These are phyloP conservation scores for Microsporum canis DNA, from an alignment of 2,329 filamentous ascomycete genomes.

Conservation along the genomic window DNA sequence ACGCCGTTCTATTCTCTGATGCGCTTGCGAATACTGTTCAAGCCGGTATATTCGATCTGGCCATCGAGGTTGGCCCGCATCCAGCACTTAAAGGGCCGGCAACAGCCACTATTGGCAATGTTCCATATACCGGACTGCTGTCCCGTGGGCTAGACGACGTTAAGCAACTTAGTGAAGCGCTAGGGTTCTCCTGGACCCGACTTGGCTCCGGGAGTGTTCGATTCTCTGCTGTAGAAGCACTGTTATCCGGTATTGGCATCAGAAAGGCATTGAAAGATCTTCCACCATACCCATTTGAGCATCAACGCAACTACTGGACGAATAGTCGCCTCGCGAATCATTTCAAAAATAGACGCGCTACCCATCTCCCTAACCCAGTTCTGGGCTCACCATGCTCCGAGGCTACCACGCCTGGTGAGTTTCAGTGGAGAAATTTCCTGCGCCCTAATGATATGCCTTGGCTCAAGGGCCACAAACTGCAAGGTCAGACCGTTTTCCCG, in stretches of 20 bases:
- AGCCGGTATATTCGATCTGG: conserved; percentile 9
- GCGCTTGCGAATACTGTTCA: conserved; percentile 15
- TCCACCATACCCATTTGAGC: conserved; percentile 16
- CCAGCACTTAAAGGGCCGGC: conserved; percentile 24
- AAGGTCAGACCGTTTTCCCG: conserved; percentile 24
- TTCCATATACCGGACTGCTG: conserved; percentile 16
- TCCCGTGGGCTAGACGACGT: conserved; percentile 14
- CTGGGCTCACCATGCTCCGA: conserved; percentile 12
- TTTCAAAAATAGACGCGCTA: conserved; percentile 15
- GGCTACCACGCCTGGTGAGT: conserved; percentile 13
- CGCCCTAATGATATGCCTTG: conserved; percentile 21
- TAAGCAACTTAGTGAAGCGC: conserved; percentile 9
- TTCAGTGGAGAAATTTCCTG: conserved; percentile 22
- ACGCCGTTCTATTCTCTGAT: conserved; percentile 28
- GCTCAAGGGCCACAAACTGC: conserved; percentile 24
- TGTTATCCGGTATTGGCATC: neutral
- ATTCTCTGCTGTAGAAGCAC: neutral
- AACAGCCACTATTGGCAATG: conserved; percentile 20
- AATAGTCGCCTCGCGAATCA: conserved; percentile 13
- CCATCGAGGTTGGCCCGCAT: conserved; percentile 31
- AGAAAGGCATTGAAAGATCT: conserved; percentile 6
- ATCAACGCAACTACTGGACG: conserved; percentile 12
- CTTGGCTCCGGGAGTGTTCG: neutral
- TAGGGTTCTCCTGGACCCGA: conserved; percentile 11
- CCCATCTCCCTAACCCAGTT: conserved; percentile 10